Evolutionary conservation across 2,329 filamentous ascomycete species (phyloP).

Genomic region (Xylaria sp.): DNA sequence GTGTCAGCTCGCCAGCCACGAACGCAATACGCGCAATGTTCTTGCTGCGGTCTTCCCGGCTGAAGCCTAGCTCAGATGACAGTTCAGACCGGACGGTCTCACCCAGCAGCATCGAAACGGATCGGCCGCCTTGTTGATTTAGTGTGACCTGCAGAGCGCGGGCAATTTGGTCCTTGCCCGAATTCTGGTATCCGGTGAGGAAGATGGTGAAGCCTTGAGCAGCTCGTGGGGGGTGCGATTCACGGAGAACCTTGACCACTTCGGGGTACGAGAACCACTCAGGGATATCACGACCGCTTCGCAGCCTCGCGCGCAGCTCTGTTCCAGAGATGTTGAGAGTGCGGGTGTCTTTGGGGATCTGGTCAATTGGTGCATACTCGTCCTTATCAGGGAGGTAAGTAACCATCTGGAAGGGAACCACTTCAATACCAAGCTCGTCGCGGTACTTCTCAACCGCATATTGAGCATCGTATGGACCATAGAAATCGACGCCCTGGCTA

Average conservation of each 20-base stretch:
- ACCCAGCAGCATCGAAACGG: constrained; percentile 92
- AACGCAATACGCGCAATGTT: constrained; percentile 98
- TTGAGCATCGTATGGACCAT: constrained; percentile 98
- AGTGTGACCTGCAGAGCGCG: constrained; percentile 95
- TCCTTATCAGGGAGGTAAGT: constrained; percentile 97
- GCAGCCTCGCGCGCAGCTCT: constrained; percentile 91
- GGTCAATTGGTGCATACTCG: constrained; percentile 93
- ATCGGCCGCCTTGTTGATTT: constrained; percentile 96
- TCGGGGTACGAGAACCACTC: constrained; percentile 99
- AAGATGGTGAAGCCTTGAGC: constrained; percentile 98
- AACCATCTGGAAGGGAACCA: constrained; percentile 99
- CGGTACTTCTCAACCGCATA: constrained; percentile 95
- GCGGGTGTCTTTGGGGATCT: constrained; percentile 83
- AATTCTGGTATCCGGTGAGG: constrained; percentile 96
- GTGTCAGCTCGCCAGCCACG: constrained; percentile 93
- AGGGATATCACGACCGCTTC: constrained; percentile 92
- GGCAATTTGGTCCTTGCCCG: constrained; percentile 95
- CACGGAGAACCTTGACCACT: constrained; percentile 93
- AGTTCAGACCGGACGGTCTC: constrained; percentile 95
- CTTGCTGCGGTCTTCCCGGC: constrained; percentile 87
- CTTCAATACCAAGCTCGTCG: constrained; percentile 96
- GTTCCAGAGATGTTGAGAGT: constrained; percentile 89
- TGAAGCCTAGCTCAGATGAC: constrained; percentile 95
- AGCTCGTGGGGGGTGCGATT: constrained; percentile 91
- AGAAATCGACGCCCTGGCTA: constrained; percentile 96